Conservation (phyloP, 2,329 filamentous ascomycete genomes). For the Chaetomium sp. region DNA sequence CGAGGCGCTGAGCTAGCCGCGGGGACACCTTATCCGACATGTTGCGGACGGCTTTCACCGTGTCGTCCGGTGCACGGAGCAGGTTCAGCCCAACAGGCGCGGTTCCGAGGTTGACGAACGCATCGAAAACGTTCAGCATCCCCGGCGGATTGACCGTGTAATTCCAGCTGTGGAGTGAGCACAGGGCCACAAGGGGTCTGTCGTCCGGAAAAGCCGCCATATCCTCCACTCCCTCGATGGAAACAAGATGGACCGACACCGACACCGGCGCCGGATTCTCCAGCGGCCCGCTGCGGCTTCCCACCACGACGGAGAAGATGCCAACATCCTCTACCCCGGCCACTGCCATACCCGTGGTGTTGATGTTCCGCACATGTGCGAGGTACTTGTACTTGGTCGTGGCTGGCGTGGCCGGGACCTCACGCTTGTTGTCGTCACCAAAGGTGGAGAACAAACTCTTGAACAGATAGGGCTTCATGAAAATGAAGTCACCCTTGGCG, state of each 20-base stretch:
- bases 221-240: slow-evolving; percentile 42
- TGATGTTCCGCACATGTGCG: slow-evolving; percentile 47
- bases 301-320: slow-evolving; percentile 43
- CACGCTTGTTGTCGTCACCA: slow-evolving; percentile 16
- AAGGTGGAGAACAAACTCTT: slow-evolving; percentile 32
- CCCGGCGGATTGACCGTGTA: slow-evolving; percentile 43
- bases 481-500: slow-evolving; percentile 38
- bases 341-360: slow-evolving; percentile 43
- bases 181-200: slow-evolving; percentile 38
- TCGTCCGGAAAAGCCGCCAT: slow-evolving; percentile 33
- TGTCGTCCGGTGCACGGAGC: too few relatives aligned
- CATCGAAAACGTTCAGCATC: slow-evolving; percentile 41
- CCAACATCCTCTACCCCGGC: slow-evolving; percentile 39
- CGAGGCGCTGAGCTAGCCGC: slow-evolving; percentile 30
- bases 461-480: slow-evolving; percentile 28
- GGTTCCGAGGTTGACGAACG: slow-evolving; percentile 32
- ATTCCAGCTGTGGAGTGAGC: slow-evolving; percentile 46
- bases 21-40: too few relatives aligned
- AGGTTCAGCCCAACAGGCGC: too few relatives aligned
- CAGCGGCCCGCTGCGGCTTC: slow-evolving; percentile 40
- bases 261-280: slow-evolving; percentile 35
- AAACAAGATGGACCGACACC: slow-evolving; percentile 44
- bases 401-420: slow-evolving; percentile 24
- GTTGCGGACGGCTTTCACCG: too few relatives aligned
- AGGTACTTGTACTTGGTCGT: slow-evolving; percentile 38